phyloP scores from a whole-genome alignment of 805 yeast genomes.

The Starmera dryadoides region DNA sequence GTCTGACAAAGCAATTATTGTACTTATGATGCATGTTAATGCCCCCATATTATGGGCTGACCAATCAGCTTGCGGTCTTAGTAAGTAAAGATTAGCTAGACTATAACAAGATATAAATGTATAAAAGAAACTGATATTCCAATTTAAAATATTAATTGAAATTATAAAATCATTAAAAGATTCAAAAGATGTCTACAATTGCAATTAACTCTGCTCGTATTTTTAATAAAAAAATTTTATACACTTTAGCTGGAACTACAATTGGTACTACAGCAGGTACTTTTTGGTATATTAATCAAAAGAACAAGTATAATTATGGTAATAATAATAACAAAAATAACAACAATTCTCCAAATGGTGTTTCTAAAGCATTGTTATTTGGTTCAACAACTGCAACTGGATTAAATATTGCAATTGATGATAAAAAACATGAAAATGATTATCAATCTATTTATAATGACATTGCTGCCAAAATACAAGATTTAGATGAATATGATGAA shows the following conservation, averaged over 20 bases:
- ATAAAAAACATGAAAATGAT: conserved; percentile 33
- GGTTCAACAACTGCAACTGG: conserved; percentile 25
- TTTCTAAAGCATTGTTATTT: too few species aligned
- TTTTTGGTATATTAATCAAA: conserved; percentile 12
- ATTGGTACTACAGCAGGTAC: conserved; percentile 25
- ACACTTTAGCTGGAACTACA: conserved; percentile 21
- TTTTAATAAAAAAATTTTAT: conserved; percentile 15
- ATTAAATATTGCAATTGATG: conserved; percentile 25
- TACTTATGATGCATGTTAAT: too few species aligned
- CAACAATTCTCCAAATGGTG: conserved; percentile 20
- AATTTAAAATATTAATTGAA: too few species aligned
- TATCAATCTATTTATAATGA: conserved; percentile 66
- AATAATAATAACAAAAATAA: conserved; percentile 9
- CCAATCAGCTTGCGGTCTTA: too few species aligned
- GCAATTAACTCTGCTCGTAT: conserved; percentile 7
- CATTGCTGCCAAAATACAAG: conserved; percentile 56
- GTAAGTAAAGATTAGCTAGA: too few species aligned
- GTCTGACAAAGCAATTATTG: too few species aligned
- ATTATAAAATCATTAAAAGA: too few species aligned
- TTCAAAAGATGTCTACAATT: neutral
- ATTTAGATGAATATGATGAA: conserved; percentile 52
- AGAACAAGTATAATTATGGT: conserved; percentile 13
- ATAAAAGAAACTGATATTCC: too few species aligned
- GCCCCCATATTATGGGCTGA: too few species aligned
- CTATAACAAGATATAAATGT: too few species aligned